A percentile compares a stretch with the other conserved stretches of the same genome.
phyloP scores from a whole-genome alignment of 2,329 filamentous ascomycete species.

The Bipolaris bicolor region DNA sequence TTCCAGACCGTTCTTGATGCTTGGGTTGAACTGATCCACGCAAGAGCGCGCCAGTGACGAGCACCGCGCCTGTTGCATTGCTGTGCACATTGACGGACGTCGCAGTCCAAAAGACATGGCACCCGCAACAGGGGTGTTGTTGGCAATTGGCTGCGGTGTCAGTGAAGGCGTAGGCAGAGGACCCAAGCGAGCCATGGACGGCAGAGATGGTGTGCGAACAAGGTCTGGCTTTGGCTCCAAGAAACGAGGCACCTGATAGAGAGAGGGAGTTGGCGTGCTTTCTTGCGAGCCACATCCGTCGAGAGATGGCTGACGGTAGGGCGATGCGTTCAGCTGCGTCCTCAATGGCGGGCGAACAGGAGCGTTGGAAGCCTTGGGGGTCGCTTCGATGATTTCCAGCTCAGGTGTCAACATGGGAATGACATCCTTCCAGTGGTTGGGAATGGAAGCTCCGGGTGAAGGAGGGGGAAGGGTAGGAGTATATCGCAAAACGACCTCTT shows the following conservation, averaged over 20 bases:
- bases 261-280: slow-evolving; percentile 51
- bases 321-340: slow-evolving; percentile 31
- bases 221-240: slow-evolving; percentile 59
- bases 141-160: slow-evolving; percentile 62
- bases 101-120: slow-evolving; percentile 55
- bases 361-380: slow-evolving; percentile 42
- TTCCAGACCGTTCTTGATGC: slow-evolving; percentile 51
- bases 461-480: slow-evolving; percentile 64
- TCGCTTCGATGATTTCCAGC: slow-evolving; percentile 56
- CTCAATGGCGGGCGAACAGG: slow-evolving; percentile 34
- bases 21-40: slow-evolving; percentile 57
- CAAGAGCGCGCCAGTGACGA: slow-evolving; percentile 62
- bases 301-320: slow-evolving; percentile 31
- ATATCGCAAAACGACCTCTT: slow-evolving; percentile 85
- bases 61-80: slow-evolving; percentile 64
- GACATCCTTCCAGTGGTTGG: slow-evolving; percentile 55
- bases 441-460: slow-evolving; percentile 46
- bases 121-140: slow-evolving; percentile 68
- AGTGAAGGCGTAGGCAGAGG: slow-evolving; percentile 67
- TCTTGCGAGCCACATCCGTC: slow-evolving; percentile 48
- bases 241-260: slow-evolving; percentile 54
- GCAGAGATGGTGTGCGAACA: slow-evolving; percentile 61
- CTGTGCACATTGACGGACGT: slow-evolving; percentile 63
- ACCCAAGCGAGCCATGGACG: slow-evolving; percentile 60
- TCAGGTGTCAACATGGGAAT: slow-evolving; percentile 64